Evolutionary conservation across 1,284 basidiomycete genomes (phyloP).

Genomic region (Trichosporon asahii): DNA sequence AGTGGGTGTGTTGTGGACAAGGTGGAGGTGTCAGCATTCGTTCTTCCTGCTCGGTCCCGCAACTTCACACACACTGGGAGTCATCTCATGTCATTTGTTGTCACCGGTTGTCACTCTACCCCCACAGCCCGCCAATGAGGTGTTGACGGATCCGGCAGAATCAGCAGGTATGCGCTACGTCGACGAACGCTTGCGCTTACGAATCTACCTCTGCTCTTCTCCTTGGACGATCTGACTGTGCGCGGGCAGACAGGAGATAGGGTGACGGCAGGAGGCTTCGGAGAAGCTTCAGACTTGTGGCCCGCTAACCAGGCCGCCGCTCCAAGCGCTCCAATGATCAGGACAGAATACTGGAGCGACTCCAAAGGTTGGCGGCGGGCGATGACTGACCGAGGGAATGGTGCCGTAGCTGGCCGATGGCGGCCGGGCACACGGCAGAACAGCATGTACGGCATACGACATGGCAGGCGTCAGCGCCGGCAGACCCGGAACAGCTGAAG

Average conservation of each 20-base stretch:
- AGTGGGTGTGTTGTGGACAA: background rate
- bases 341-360: background rate
- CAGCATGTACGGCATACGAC: background rate
- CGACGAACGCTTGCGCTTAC: background rate
- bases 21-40: background rate
- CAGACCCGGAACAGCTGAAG: background rate
- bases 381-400: background rate
- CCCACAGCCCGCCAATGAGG: background rate
- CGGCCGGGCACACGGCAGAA: background rate
- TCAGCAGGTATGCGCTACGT: background rate
- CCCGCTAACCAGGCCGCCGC: background rate
- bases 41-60: background rate
- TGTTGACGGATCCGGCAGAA: background rate
- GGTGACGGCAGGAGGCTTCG: background rate
- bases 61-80: slow-evolving; percentile 1
- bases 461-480: background rate
- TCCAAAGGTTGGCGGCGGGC: background rate
- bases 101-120: background rate
- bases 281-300: background rate
- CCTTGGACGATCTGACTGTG: background rate
- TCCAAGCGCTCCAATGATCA: background rate
- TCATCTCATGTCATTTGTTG: background rate
- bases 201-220: background rate
- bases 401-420: background rate
- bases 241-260: background rate